phyloP scores from a whole-genome alignment of 2,329 filamentous ascomycete species.

The Taxawa tesnikishii region DNA sequence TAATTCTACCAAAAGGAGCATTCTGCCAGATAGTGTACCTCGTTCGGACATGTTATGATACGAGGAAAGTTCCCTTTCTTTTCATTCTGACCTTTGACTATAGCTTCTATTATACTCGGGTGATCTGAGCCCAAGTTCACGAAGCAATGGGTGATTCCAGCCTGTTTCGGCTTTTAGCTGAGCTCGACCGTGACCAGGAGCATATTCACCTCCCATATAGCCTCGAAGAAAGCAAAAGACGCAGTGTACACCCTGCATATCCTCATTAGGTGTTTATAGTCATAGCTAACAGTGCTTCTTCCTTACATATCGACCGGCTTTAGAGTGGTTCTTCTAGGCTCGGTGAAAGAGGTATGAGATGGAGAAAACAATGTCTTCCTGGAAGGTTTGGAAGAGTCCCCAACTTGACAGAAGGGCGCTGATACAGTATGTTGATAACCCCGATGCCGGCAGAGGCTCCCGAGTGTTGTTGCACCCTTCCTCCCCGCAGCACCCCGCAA shows the following conservation, averaged over 20 bases:
- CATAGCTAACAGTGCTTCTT: not conserved
- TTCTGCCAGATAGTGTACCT: conserved; percentile 37
- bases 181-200: not conserved
- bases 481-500: no score
- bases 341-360: not conserved
- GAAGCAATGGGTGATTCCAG: conserved; percentile 47
- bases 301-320: not conserved
- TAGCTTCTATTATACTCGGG: conserved; percentile 67
- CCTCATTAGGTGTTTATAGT: not conserved
- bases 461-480: no score
- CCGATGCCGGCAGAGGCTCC: no score
- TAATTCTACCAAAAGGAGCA: not conserved
- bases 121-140: conserved; percentile 62
- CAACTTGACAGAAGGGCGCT: no score
- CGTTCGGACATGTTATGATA: conserved; percentile 70
- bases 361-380: no score
- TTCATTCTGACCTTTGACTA: conserved; percentile 63
- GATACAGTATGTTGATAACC: no score
- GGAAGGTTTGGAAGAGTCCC: no score
- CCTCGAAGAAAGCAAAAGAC: conserved; percentile 73
- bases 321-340: not conserved
- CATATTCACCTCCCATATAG: conserved; percentile 52
- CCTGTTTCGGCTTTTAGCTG: conserved; percentile 17
- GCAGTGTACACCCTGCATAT: conserved; percentile 47
- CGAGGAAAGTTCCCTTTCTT: conserved; percentile 52